Conservation (phyloP, 2,329 filamentous ascomycete genomes). For the Sordariomycetes sp. region DNA sequence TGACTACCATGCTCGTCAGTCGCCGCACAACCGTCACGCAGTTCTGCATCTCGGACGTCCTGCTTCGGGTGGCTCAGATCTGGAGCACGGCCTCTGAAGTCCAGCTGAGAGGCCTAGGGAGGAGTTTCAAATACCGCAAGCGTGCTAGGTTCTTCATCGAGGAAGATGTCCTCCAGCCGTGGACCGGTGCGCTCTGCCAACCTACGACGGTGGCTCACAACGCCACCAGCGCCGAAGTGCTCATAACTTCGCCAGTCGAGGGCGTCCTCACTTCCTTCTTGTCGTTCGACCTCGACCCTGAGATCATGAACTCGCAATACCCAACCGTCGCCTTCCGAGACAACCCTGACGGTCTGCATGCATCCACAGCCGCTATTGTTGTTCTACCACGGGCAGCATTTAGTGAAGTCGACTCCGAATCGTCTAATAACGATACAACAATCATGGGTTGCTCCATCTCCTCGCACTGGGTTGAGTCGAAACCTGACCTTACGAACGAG, state of each 20-base stretch:
- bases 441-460: neutral
- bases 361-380: neutral
- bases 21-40: neutral
- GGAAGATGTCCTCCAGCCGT: neutral
- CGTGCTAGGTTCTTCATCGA: neutral
- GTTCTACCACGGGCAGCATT: neutral
- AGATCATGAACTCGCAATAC: too few relatives aligned
- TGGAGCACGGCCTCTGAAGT: neutral
- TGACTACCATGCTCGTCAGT: neutral
- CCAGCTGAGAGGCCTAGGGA: neutral
- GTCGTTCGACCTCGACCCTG: too few relatives aligned
- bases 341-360: neutral
- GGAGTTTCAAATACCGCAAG: neutral
- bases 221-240: too few relatives aligned
- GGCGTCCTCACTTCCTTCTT: too few relatives aligned
- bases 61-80: neutral
- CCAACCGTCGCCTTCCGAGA: neutral
- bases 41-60: slow-evolving; percentile 1
- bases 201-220: too few relatives aligned
- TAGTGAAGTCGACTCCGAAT: too few relatives aligned
- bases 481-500: neutral
- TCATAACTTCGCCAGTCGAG: too few relatives aligned
- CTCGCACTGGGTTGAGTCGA: neutral
- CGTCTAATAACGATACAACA: neutral
- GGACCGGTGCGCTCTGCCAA: neutral